Evolutionary conservation across 108 stramenopile species (phyloP).

Genomic region (Nannochloropsis oceanica): DNA sequence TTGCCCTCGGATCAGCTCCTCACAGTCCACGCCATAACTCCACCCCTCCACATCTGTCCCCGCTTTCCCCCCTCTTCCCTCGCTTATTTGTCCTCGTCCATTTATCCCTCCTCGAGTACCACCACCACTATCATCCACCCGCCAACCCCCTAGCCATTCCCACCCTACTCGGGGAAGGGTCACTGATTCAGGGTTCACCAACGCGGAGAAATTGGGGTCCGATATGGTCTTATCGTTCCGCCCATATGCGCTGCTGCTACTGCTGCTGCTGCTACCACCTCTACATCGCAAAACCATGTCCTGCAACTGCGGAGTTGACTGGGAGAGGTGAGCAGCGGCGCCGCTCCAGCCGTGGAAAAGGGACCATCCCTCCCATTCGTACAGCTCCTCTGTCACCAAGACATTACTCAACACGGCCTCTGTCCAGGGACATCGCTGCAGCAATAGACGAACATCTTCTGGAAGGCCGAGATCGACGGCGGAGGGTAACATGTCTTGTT

Average conservation of each 20-base stretch:
- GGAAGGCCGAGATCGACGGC: not conserved
- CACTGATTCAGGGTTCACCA: not conserved
- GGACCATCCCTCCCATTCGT: not conserved
- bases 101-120: too few relatives aligned
- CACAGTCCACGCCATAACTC: not conserved
- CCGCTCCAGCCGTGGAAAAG: not conserved
- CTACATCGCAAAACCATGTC: not conserved
- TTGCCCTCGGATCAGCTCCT: not conserved
- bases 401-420: not conserved
- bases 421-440: not conserved
- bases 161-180: not conserved
- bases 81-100: not conserved
- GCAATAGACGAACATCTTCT: not conserved
- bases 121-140: not conserved
- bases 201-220: not conserved
- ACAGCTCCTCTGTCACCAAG: not conserved
- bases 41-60: not conserved
- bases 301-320: not conserved
- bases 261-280: not conserved
- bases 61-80: not conserved
- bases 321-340: not conserved
- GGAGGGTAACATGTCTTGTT: not conserved
- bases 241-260: not conserved
- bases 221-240: not conserved
- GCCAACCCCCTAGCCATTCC: not conserved